Conservation (phyloP, 2,329 filamentous ascomycete species). For the Purpureocillium lavendulum region DNA sequence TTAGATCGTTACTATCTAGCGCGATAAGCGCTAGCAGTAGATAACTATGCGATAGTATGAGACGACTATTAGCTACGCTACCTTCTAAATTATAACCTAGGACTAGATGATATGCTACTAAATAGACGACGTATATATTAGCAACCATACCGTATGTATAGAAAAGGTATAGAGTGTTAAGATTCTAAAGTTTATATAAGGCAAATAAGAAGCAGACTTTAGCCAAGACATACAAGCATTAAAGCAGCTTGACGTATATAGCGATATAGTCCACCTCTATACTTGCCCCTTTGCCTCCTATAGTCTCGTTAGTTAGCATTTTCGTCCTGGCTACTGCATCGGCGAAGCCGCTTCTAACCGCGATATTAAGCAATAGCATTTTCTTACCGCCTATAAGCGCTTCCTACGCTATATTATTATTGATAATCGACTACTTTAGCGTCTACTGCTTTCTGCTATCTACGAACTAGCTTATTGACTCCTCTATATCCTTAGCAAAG, state of each 20-base stretch:
- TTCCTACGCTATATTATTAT: conserved; percentile 18
- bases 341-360: conserved; percentile 28
- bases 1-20: too few relatives aligned
- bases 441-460: conserved; percentile 19
- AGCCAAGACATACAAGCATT: too few relatives aligned
- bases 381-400: conserved; percentile 18
- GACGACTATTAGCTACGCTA: too few relatives aligned
- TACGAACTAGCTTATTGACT: conserved; percentile 26
- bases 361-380: conserved; percentile 29
- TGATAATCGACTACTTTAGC: conserved; percentile 17
- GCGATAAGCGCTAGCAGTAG: too few relatives aligned
- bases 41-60: too few relatives aligned
- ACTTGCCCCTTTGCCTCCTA: conserved; percentile 19
- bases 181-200: too few relatives aligned
- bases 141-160: too few relatives aligned
- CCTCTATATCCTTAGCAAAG: conserved; percentile 6
- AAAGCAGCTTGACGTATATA: conserved; percentile 14
- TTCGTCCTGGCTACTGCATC: conserved; percentile 20
- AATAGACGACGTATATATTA: too few relatives aligned
- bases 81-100: too few relatives aligned
- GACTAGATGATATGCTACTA: too few relatives aligned
- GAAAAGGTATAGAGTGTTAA: too few relatives aligned
- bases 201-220: too few relatives aligned
- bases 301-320: conserved; percentile 24
- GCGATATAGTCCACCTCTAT: conserved; percentile 32